A percentile compares a stretch with the other conserved stretches of the same genome.
These are phyloP conservation scores for Lactarius deliciosus DNA, from an alignment of 768 basidiomycete species.

Conservation along the genomic window DNA sequence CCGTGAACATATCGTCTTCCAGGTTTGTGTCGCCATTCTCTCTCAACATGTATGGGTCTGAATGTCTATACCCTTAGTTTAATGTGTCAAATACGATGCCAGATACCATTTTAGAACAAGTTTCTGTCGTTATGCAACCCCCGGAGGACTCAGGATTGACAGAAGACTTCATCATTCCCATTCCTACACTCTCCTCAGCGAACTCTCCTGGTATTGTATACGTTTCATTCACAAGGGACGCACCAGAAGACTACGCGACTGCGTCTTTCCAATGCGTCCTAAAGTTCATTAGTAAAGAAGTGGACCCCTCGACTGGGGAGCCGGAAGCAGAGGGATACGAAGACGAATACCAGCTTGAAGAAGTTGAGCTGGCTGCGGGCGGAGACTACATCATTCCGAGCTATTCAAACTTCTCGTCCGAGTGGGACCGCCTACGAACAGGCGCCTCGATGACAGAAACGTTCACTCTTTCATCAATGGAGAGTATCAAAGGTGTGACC, in stretches of 20 bases:
- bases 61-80: constrained; percentile 54
- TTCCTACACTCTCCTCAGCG: constrained; percentile 64
- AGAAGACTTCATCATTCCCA: constrained; percentile 93
- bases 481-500: constrained; percentile 83
- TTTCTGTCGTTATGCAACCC: constrained; percentile 90
- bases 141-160: constrained; percentile 70
- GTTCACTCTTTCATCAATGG: constrained; percentile 88
- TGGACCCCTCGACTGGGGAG: constrained; percentile 91
- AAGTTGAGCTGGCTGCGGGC: constrained; percentile 88
- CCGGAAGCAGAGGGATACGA: constrained; percentile 99
- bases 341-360: constrained; percentile 97
- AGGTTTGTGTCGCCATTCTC: constrained; percentile 50
- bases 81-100: constrained; percentile 96
- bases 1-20: constrained; percentile 94
- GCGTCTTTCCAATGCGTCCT: constrained; percentile 89
- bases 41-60: constrained; percentile 18
- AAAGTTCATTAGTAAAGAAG: constrained; percentile 95
- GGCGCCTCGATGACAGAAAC: constrained; percentile 86
- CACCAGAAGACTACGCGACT: constrained; percentile 71
- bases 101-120: constrained; percentile 92
- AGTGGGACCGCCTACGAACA: constrained; percentile 90
- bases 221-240: constrained; percentile 87
- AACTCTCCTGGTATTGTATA: constrained; percentile 86
- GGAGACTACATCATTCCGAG: constrained; percentile 92
- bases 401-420: constrained; percentile 86